Percentiles rank a stretch among this genome's conserved stretches.
Evolutionary conservation across 148 eudicot genomes (phyloP).

Genomic region (Fagopyrum tataricum): DNA sequence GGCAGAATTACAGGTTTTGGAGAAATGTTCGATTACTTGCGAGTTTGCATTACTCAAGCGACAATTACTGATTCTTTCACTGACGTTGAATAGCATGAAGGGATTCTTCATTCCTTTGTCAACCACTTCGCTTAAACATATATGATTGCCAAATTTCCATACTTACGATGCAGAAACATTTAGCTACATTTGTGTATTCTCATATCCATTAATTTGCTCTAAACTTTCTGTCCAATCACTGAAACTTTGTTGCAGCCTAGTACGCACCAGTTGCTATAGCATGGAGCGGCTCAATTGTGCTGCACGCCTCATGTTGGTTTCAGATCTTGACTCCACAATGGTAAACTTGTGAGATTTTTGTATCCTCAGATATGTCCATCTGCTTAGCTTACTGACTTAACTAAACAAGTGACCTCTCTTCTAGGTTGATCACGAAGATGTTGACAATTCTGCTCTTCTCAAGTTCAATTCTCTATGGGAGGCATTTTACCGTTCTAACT

Average conservation of each 20-base stretch:
- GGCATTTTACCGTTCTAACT: constrained; percentile 35
- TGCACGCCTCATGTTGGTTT: constrained; percentile 47
- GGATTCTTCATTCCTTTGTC: background rate
- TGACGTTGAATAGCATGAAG: background rate
- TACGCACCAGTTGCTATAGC: background rate
- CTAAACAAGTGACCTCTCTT: background rate
- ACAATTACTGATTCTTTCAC: background rate
- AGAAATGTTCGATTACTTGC: background rate
- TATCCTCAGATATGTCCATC: background rate
- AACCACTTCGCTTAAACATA: background rate
- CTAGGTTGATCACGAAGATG: constrained; percentile 50
- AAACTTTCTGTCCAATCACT: background rate
- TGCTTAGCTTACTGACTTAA: background rate
- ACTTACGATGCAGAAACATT: background rate
- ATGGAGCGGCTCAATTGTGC: constrained; percentile 37
- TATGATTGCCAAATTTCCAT: background rate
- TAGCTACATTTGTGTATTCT: background rate
- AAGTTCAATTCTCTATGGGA: constrained; percentile 54
- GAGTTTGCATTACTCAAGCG: background rate
- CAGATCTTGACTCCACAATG: constrained; percentile 57
- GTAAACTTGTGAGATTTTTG: constrained; percentile 15
- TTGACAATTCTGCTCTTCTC: constrained; percentile 34
- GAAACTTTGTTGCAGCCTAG: constrained; percentile 8
- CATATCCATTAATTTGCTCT: background rate
- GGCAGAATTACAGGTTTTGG: background rate